Base-by-base conservation (phyloP, 2,329 filamentous ascomycete genomes). In the Nemania bipapillata region DNA sequence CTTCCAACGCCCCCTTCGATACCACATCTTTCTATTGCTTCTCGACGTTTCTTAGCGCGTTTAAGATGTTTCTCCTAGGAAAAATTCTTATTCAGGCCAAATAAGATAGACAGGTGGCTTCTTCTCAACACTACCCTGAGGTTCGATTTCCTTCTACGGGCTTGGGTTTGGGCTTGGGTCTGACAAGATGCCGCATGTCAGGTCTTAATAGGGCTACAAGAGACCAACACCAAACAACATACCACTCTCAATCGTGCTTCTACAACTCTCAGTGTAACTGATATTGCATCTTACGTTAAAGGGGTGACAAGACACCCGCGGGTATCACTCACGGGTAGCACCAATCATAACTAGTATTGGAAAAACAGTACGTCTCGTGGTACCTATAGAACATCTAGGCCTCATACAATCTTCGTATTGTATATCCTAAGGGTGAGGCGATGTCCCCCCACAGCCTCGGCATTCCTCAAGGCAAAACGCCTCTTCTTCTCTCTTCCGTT, bases 51-150 rank as follows among this genome's bases (percentile, higher is more conserved):
- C 32, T 47, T 24, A 5, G 17, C 52, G 22, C 47, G 26, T 49
- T 20, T 15, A 15, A 32, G 45, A 62, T 3, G 42, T 49, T 65
- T 20, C 28, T 37, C 42, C 40, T 40, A 58, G 52, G 37, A 30
- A 26, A 9, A 45, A 28, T 45, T 28, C 35, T 55, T n/a, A 15
- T 50, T 52, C 42, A 28, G 53, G 58, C 42, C 28, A 62, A 60
- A 22, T 15, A 52, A 30, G 47, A 59, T 22, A 65, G 45, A 59
- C 30, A 65, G 45, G 53, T 69, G 63, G 50, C 58, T 37, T 66
- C 49, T 69, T 55, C 58, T 63, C 37, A 28, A 49, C 35, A 50
- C 20, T 22, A 64, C 61, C 42, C 35, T 17, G 26, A 22, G 4
- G 20, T 47, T 57, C 47, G 50, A 22, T 26, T 49, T 32, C 28